Evolutionary conservation across 2,329 filamentous ascomycete genomes (phyloP).

Genomic region (Bipolaris bicolor): DNA sequence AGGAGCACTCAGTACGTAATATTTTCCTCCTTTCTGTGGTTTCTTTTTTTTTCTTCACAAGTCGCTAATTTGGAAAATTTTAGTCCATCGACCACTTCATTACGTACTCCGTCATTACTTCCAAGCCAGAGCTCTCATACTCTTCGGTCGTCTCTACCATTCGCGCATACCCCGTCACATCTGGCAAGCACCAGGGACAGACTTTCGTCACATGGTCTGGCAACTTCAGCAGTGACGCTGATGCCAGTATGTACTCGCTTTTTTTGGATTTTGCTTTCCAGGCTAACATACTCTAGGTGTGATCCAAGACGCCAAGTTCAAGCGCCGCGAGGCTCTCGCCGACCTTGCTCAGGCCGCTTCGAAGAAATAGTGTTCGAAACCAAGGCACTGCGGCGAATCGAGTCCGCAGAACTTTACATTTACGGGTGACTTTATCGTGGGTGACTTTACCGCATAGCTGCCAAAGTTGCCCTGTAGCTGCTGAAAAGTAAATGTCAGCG

Average conservation of each 20-base stretch:
- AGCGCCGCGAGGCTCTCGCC: slow-evolving; percentile 72
- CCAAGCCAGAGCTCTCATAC: slow-evolving; percentile 69
- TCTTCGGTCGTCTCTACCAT: slow-evolving; percentile 71
- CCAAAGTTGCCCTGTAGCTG: neutral
- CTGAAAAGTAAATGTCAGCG: neutral
- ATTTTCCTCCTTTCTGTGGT: neutral
- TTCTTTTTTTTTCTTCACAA: neutral
- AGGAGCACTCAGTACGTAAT: slow-evolving; percentile 71
- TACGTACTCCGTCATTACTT: slow-evolving; percentile 73
- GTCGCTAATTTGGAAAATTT: slow-evolving; percentile 1
- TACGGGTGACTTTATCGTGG: neutral
- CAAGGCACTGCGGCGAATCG: neutral
- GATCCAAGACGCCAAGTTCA: slow-evolving; percentile 77
- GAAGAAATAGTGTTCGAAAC: slow-evolving; percentile 40
- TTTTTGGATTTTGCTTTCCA: neutral
- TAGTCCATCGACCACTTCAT: slow-evolving; percentile 71
- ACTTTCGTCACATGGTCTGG: slow-evolving; percentile 73
- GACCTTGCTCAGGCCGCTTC: slow-evolving; percentile 64
- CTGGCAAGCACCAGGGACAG: slow-evolving; percentile 66
- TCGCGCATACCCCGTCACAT: slow-evolving; percentile 69
- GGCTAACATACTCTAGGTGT: slow-evolving; percentile 58
- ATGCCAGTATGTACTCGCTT: slow-evolving; percentile 62
- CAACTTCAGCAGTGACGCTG: slow-evolving; percentile 73
- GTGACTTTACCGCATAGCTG: neutral
- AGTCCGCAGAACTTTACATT: slow-evolving; percentile 1